These are phyloP conservation scores for Phytopythium oedochilum DNA, from an alignment of 352 stramenopile species.

Conservation along the genomic window DNA sequence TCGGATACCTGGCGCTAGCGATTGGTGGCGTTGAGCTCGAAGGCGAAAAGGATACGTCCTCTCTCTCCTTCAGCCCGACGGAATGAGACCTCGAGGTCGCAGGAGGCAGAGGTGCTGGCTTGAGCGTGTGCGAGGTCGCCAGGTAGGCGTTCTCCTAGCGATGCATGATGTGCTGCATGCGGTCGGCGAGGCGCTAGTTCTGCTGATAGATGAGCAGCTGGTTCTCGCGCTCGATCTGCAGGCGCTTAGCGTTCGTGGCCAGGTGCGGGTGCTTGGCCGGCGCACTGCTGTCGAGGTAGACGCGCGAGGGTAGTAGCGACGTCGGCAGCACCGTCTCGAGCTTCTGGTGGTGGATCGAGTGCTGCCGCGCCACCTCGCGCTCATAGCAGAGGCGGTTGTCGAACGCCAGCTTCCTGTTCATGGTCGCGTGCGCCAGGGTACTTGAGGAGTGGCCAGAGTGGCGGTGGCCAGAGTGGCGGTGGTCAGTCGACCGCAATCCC, in stretches of 20 bases:
- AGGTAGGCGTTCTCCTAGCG: slow-evolving; percentile 59
- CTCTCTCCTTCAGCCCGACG: background rate
- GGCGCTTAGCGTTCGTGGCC: slow-evolving; percentile 49
- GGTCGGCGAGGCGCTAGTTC: slow-evolving; percentile 65
- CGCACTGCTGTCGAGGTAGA: slow-evolving; percentile 56
- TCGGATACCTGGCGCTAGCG: background rate
- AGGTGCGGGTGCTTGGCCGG: slow-evolving; percentile 41
- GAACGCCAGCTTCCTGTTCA: slow-evolving; percentile 78
- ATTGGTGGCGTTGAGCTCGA: background rate
- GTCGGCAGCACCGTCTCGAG: slow-evolving; percentile 57
- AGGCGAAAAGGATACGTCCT: background rate
- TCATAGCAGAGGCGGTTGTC: slow-evolving; percentile 83
- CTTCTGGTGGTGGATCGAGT: slow-evolving; percentile 62
- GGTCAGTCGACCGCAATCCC: too few relatives aligned
- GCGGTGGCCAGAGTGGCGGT: too few relatives aligned
- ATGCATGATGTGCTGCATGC: slow-evolving; percentile 69
- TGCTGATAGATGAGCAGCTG: slow-evolving; percentile 59
- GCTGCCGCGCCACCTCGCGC: slow-evolving; percentile 57
- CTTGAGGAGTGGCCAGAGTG: background rate
- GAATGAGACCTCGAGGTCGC: background rate
- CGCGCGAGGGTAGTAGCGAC: slow-evolving; percentile 47
- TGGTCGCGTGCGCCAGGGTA: slow-evolving; percentile 6
- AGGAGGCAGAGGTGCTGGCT: background rate
- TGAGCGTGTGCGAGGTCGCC: slow-evolving; percentile 10
- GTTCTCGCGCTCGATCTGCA: slow-evolving; percentile 55